These are phyloP conservation scores for Flaveria trinervia DNA, from an alignment of 129 eudicot genomes.

Conservation along the genomic window DNA sequence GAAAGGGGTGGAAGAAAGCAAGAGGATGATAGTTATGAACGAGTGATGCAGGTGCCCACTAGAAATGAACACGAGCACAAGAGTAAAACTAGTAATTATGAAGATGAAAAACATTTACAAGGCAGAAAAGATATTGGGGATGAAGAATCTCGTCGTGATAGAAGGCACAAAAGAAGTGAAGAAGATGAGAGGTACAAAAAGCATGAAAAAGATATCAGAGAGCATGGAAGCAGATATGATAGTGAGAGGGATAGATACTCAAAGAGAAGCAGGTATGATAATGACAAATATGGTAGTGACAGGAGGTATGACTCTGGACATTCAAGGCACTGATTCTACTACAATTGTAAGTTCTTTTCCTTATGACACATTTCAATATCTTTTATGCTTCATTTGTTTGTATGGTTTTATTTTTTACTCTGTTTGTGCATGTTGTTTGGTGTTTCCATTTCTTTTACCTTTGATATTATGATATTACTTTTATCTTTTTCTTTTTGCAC, in stretches of 20 bases:
- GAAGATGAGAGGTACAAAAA: slow-evolving; percentile 40
- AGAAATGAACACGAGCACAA: slow-evolving; percentile 29
- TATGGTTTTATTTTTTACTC: not conserved
- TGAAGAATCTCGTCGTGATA: slow-evolving; percentile 44
- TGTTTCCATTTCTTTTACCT: not conserved
- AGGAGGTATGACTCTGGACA: slow-evolving; percentile 47
- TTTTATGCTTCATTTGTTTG: not conserved
- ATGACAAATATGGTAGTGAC: slow-evolving; percentile 34
- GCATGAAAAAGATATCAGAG: slow-evolving; percentile 34
- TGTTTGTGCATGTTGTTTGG: not conserved
- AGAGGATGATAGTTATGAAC: slow-evolving; percentile 25
- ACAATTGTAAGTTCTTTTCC: slow-evolving; percentile 24
- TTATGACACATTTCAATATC: not conserved
- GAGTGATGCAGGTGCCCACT: slow-evolving; percentile 2
- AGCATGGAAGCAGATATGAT: slow-evolving; percentile 46
- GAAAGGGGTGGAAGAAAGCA: slow-evolving; percentile 25
- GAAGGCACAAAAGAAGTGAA: slow-evolving; percentile 57
- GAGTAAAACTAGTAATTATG: slow-evolving; percentile 34
- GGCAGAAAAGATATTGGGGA: slow-evolving; percentile 43
- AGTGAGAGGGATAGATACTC: slow-evolving; percentile 49
- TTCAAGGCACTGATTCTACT: slow-evolving; percentile 41
- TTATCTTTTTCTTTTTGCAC: not conserved
- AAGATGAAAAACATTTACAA: slow-evolving; percentile 34
- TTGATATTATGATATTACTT: not conserved
- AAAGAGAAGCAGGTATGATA: slow-evolving; percentile 64